Conservation (phyloP, 23 red algal species). For the Agarophyton chilense region DNA sequence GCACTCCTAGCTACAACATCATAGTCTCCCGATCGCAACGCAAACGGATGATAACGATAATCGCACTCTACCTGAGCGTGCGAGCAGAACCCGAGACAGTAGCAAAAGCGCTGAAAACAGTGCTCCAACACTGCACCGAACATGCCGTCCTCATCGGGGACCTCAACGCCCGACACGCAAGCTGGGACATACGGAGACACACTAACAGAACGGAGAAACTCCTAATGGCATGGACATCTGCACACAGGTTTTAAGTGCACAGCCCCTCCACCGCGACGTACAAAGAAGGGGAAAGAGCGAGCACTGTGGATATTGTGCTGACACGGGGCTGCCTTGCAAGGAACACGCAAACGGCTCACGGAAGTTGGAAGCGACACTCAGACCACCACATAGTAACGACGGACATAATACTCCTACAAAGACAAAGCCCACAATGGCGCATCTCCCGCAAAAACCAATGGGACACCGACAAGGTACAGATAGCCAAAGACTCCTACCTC, state of each 20-base stretch:
- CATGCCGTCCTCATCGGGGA: slow-evolving; percentile 1
- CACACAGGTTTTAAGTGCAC: not conserved
- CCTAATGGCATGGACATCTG: not conserved
- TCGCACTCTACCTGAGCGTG: not conserved
- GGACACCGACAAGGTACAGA: too few species aligned
- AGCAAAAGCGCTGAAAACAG: not conserved
- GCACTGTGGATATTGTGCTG: slow-evolving; percentile 16
- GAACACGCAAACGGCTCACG: not conserved
- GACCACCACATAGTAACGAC: not conserved
- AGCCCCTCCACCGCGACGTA: not conserved
- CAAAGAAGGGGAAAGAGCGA: not conserved
- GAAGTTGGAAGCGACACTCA: not conserved
- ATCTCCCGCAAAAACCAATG: not conserved
- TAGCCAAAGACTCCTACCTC: too few species aligned
- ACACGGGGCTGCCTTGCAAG: not conserved
- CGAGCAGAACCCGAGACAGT: too few species aligned
- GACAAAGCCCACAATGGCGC: not conserved
- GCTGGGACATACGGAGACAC: not conserved
- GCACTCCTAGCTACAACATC: too few species aligned
- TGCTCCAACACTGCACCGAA: not conserved
- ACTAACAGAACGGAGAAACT: not conserved
- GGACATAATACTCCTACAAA: not conserved
- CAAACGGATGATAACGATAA: too few species aligned
- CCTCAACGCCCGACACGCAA: not conserved
- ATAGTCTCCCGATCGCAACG: not conserved